phyloP scores from a whole-genome alignment of 31 red algal genomes.

The Bonnemaisonia californica region DNA sequence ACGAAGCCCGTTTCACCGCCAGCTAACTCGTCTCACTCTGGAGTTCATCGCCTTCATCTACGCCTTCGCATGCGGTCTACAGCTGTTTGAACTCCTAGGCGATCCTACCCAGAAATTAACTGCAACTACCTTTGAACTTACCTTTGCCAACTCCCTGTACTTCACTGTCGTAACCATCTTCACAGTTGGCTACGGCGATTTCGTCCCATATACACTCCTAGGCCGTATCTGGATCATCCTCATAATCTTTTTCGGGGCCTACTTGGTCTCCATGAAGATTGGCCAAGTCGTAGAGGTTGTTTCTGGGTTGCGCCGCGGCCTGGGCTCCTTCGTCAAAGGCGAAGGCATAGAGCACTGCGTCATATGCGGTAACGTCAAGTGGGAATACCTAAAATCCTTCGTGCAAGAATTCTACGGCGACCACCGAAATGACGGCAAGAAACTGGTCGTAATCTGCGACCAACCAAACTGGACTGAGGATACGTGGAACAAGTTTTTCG shows the following conservation, averaged over 20 bases:
- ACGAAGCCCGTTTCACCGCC: slow-evolving; percentile 55
- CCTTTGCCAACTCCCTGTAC: slow-evolving; percentile 85
- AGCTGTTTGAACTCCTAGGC: slow-evolving; percentile 77
- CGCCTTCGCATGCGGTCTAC: slow-evolving; percentile 79
- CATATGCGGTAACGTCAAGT: slow-evolving; percentile 86
- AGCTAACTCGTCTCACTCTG: slow-evolving; percentile 54
- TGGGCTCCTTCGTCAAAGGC: slow-evolving; percentile 71
- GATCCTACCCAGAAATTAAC: slow-evolving; percentile 70
- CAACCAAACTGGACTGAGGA: slow-evolving; percentile 81
- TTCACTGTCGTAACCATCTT: slow-evolving; percentile 83
- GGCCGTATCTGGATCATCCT: slow-evolving; percentile 87
- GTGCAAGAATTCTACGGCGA: slow-evolving; percentile 79
- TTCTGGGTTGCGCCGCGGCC: slow-evolving; percentile 60
- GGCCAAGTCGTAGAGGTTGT: slow-evolving; percentile 74
- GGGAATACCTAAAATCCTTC: slow-evolving; percentile 77
- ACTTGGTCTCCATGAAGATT: slow-evolving; percentile 67
- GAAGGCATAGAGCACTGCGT: slow-evolving; percentile 70
- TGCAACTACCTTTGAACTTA: slow-evolving; percentile 78
- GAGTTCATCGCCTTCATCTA: slow-evolving; percentile 84
- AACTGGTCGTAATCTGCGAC: slow-evolving; percentile 82
- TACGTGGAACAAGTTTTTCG: slow-evolving; percentile 82
- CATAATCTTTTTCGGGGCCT: slow-evolving; percentile 87
- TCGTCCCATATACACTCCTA: slow-evolving; percentile 81
- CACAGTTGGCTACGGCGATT: slow-evolving; percentile 90
- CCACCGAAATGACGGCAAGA: slow-evolving; percentile 41